These are phyloP conservation scores for Ustilago bromivora DNA, from an alignment of 1,284 basidiomycete genomes.

Conservation along the genomic window DNA sequence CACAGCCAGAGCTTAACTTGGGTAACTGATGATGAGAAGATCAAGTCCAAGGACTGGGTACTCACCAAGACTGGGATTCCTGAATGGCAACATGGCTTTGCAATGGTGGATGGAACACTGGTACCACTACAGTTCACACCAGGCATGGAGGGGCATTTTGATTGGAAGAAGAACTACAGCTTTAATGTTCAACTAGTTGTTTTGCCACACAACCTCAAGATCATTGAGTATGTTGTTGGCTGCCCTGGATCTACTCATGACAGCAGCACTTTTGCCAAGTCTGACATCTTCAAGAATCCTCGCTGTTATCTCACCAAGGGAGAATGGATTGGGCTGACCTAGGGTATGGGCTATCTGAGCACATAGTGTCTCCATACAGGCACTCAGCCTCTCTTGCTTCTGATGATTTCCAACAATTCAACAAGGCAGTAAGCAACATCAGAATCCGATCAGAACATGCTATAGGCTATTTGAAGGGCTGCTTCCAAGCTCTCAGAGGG, in stretches of 20 bases:
- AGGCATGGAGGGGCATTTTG: not conserved
- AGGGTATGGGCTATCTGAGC: no score
- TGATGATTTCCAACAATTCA: no score
- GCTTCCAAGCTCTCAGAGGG: not conserved
- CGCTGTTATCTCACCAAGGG: no score
- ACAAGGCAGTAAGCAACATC: no score
- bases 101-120: not conserved
- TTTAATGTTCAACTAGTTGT: not conserved
- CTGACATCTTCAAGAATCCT: not conserved
- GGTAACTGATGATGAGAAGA: not conserved
- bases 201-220: not conserved
- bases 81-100: not conserved
- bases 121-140: not conserved
- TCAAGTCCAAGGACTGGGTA: not conserved
- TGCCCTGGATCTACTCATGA: not conserved
- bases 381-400: no score
- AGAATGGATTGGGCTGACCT: no score
- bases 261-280: not conserved
- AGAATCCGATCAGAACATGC: no score
- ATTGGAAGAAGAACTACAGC: not conserved
- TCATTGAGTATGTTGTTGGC: not conserved
- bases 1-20: not conserved
- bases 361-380: no score
- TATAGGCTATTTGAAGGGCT: no score
- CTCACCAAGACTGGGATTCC: not conserved